These are phyloP conservation scores for Ceratobasidium sp. DNA, from an alignment of 1,284 basidiomycete genomes.

Conservation along the genomic window DNA sequence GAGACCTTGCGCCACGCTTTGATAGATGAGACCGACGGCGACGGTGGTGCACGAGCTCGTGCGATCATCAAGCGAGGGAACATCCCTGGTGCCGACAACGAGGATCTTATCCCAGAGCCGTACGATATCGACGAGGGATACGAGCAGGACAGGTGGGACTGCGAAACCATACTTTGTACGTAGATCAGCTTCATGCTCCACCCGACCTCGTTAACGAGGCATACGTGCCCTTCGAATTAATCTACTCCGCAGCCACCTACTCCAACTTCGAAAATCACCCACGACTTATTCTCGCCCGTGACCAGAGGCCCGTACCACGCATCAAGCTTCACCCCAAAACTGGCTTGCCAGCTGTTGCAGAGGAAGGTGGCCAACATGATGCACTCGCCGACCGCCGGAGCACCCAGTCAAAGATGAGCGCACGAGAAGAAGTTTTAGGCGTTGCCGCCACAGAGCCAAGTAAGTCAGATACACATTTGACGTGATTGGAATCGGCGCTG, in stretches of 20 bases:
- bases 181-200: conserved; percentile 45
- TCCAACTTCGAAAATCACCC: conserved; percentile 96
- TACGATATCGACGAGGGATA: conserved; percentile 60
- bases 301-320: conserved; percentile 62
- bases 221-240: neutral
- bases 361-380: conserved; percentile 45
- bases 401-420: conserved; percentile 26
- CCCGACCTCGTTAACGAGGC: conserved; percentile 15
- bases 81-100: conserved; percentile 50
- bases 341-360: conserved; percentile 68
- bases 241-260: conserved; percentile 73
- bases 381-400: conserved; percentile 13
- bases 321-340: conserved; percentile 77
- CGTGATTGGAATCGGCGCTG: neutral
- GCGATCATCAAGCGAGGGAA: conserved; percentile 51
- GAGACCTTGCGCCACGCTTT: conserved; percentile 79
- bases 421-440: conserved; percentile 44
- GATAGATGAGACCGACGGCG: conserved; percentile 57
- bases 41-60: conserved; percentile 41
- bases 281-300: conserved; percentile 74
- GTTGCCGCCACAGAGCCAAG: conserved; percentile 40
- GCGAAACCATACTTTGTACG: conserved; percentile 90
- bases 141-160: conserved; percentile 88
- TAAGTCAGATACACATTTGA: conserved; percentile 43
- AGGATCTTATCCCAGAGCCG: conserved; percentile 61